Conservation (phyloP, 176 grass and related monocot species). For the Pharus latifolius region DNA sequence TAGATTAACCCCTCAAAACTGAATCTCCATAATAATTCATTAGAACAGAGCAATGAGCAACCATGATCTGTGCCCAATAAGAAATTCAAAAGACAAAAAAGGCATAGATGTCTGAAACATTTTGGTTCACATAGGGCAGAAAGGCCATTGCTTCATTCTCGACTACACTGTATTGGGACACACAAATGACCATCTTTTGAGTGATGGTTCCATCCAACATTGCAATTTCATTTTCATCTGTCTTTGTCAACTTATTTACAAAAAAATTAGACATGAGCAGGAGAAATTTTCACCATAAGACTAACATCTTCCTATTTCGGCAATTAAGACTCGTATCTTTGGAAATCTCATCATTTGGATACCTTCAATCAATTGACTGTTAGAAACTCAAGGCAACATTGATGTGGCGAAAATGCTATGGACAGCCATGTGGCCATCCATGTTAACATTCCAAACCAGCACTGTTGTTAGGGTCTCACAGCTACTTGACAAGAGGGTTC, state of each 20-base stretch:
- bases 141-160: no score
- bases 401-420: background rate
- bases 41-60: background rate
- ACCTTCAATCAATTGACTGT: background rate
- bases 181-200: no score
- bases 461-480: background rate
- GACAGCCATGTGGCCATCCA: background rate
- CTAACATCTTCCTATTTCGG: background rate
- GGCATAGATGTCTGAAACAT: no score
- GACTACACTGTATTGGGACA: no score
- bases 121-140: no score
- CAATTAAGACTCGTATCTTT: background rate
- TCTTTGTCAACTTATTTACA: background rate
- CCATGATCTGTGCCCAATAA: background rate
- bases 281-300: background rate
- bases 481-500: background rate
- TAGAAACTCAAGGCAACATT: background rate
- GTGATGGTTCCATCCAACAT: no score
- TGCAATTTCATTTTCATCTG: background rate
- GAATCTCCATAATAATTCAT: no score
- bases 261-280: background rate
- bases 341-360: background rate
- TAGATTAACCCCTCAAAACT: no score
- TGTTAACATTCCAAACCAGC: background rate
- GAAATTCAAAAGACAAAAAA: background rate